phyloP scores from a whole-genome alignment of 257 asterid species.

The Rubia yunnanensis region DNA sequence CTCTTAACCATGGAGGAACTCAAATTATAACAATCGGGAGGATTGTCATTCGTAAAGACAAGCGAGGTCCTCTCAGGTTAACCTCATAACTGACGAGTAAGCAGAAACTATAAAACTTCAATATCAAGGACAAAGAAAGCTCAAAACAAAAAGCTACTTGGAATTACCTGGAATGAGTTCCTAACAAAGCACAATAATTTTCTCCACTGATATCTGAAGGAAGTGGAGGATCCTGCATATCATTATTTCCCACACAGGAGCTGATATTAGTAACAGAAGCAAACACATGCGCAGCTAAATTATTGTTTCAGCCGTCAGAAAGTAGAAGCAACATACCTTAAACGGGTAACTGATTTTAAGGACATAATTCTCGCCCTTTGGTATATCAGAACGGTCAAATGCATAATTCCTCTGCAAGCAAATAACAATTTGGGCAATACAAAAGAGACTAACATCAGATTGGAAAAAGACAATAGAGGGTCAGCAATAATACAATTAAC shows the following conservation, averaged over 20 bases:
- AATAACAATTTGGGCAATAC: slow-evolving; percentile 8
- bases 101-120: slow-evolving; percentile 5
- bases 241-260: slow-evolving; percentile 21
- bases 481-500: neutral
- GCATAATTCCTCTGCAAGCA: slow-evolving; percentile 76
- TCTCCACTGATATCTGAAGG: slow-evolving; percentile 87
- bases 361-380: slow-evolving; percentile 75
- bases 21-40: neutral
- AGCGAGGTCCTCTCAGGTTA: neutral
- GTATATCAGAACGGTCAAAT: slow-evolving; percentile 79
- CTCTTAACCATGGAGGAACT: neutral
- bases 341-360: slow-evolving; percentile 80
- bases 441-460: neutral
- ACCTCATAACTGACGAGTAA: neutral
- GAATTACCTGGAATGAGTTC: slow-evolving; percentile 83
- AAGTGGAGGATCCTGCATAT: slow-evolving; percentile 67
- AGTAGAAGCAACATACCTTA: slow-evolving; percentile 41
- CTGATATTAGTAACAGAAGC: neutral
- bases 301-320: neutral
- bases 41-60: neutral
- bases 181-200: slow-evolving; percentile 68
- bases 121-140: slow-evolving; percentile 7
- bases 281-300: neutral
- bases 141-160: slow-evolving; percentile 10
- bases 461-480: slow-evolving; percentile 4